Conservation (phyloP, 768 basidiomycete genomes). For the Galerina marginata region DNA sequence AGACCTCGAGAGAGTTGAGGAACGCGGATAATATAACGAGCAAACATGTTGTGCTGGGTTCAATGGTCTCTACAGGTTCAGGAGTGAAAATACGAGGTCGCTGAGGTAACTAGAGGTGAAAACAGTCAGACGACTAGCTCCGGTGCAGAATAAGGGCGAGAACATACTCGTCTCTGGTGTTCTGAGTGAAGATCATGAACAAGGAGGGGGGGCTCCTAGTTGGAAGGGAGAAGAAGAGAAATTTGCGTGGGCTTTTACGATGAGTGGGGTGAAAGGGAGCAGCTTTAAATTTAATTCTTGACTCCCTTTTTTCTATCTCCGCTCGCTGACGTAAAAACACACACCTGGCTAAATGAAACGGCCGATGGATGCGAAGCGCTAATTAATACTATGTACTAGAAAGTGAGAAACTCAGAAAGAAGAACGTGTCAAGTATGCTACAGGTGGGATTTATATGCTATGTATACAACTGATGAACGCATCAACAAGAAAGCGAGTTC, state of each 20-base stretch:
- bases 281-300: background rate
- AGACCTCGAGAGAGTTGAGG: conserved; percentile 61
- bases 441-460: conserved; percentile 4
- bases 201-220: conserved; percentile 29
- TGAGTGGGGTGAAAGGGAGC: conserved; percentile 9
- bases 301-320: conserved; percentile 23
- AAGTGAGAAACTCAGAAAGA: background rate
- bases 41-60: conserved; percentile 52
- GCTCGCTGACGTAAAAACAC: conserved; percentile 17
- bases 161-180: conserved; percentile 87
- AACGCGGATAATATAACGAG: conserved; percentile 55
- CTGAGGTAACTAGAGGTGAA: conserved; percentile 75
- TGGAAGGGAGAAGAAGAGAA: conserved; percentile 16
- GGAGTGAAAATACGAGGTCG: conserved; percentile 87
- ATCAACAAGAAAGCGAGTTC: conserved; percentile 20
- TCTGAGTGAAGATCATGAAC: conserved; percentile 84
- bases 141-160: conserved; percentile 3
- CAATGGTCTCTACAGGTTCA: conserved; percentile 39
- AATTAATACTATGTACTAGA: background rate
- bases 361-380: conserved; percentile 8
- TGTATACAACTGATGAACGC: conserved; percentile 16
- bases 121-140: background rate
- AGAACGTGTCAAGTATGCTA: conserved; percentile 8
- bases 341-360: background rate
- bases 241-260: conserved; percentile 11